phyloP scores from a whole-genome alignment of 108 stramenopile genomes.

The Nannochloropsis oceanica region DNA sequence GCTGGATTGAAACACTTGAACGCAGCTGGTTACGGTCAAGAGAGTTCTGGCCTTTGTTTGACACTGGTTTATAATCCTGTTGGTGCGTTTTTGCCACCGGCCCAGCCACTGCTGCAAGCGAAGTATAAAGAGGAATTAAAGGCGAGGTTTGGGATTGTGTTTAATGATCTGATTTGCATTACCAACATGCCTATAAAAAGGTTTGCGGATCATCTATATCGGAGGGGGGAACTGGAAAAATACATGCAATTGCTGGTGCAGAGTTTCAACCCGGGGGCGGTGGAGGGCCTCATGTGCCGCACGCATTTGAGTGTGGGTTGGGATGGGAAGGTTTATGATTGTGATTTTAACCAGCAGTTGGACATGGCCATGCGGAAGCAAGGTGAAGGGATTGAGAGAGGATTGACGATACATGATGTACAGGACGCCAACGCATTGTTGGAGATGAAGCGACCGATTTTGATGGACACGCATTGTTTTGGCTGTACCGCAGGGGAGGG shows the following conservation, averaged over 20 bases:
- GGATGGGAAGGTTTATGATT: conserved; percentile 57
- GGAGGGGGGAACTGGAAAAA: conserved; percentile 66
- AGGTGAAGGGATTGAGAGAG: neutral
- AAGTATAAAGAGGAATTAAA: conserved; percentile 67
- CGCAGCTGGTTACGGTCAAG: conserved; percentile 61
- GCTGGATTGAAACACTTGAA: conserved; percentile 70
- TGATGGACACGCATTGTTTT: conserved; percentile 88
- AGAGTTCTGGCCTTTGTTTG: conserved; percentile 46
- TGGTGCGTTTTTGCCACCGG: conserved; percentile 82
- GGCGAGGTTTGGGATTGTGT: conserved; percentile 75
- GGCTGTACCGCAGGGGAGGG: conserved; percentile 82
- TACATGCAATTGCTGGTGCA: conserved; percentile 92
- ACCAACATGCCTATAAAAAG: conserved; percentile 98
- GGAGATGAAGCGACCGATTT: conserved; percentile 41
- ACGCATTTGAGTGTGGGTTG: conserved; percentile 34
- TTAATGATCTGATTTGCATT: conserved; percentile 75
- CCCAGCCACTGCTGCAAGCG: conserved; percentile 13
- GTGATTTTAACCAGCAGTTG: conserved; percentile 95
- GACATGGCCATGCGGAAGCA: conserved; percentile 60
- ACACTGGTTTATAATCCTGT: conserved; percentile 93
- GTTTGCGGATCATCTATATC: conserved; percentile 79
- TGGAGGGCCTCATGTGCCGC: conserved; percentile 60
- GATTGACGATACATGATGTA: conserved; percentile 67
- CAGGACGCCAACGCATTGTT: conserved; percentile 56
- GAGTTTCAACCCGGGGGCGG: conserved; percentile 72